These are phyloP conservation scores for Dactylorhiza incarnata DNA, from an alignment of 106 monocot genomes.

Conservation along the genomic window DNA sequence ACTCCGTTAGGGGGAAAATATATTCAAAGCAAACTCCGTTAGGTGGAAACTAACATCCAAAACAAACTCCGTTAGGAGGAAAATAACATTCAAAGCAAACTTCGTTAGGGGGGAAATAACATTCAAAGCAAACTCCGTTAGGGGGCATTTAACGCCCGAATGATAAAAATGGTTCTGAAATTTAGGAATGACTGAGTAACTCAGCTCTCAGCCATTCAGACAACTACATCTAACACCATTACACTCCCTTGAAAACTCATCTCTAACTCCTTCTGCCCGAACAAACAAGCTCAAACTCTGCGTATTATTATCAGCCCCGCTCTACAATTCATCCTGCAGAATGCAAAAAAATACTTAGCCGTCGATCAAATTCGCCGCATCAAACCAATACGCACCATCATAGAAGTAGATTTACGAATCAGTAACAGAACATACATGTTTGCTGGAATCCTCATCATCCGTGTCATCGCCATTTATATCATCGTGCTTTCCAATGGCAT, in stretches of 20 bases:
- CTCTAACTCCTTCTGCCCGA: neutral
- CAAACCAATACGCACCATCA: neutral
- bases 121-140: too few species aligned
- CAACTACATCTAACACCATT: neutral
- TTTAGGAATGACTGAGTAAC: neutral
- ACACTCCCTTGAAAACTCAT: neutral
- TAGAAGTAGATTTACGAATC: neutral
- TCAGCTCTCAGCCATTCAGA: neutral
- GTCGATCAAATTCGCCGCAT: neutral
- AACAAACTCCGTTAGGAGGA: too few species aligned
- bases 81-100: too few species aligned
- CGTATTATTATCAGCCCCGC: too few species aligned
- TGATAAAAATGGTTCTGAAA: neutral
- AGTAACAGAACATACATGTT: neutral
- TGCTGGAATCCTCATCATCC: slow-evolving; percentile 3
- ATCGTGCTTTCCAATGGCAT: slow-evolving; percentile 4
- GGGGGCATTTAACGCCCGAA: neutral
- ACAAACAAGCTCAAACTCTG: neutral
- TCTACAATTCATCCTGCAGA: slow-evolving; percentile 11
- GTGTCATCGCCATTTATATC: neutral
- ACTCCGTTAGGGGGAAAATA: too few species aligned
- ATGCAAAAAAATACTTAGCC: neutral
- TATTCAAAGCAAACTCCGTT: too few species aligned
- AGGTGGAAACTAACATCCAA: too few species aligned
- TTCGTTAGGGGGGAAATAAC: too few species aligned